Evolutionary conservation across 768 basidiomycete genomes (phyloP).

Genomic region (Sutorius australiensis): DNA sequence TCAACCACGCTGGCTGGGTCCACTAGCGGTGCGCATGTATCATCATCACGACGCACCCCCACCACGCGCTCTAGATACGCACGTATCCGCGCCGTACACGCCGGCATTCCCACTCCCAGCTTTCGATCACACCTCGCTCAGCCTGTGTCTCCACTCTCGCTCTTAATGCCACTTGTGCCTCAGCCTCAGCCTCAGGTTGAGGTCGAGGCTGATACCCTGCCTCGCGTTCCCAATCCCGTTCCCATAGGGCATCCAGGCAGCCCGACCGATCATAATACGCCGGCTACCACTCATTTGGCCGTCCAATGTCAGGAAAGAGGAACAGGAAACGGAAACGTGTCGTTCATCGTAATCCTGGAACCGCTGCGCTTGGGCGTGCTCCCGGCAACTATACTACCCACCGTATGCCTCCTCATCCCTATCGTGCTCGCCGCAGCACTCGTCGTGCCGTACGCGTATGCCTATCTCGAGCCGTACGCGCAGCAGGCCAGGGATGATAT

Average conservation of each 20-base stretch:
- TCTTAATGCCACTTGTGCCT: background rate
- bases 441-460: constrained; percentile 15
- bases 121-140: constrained; percentile 1
- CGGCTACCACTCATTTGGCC: background rate
- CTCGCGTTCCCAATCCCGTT: background rate
- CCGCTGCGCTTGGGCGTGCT: constrained; percentile 57
- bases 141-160: background rate
- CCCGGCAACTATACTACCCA: constrained; percentile 48
- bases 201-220: too few species aligned
- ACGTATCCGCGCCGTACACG: constrained; percentile 50
- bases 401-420: constrained; percentile 26
- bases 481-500: constrained; percentile 26
- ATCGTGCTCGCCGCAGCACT: constrained; percentile 25
- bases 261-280: constrained; percentile 4
- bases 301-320: background rate
- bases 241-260: background rate
- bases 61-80: constrained; percentile 49
- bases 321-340: constrained; percentile 25
- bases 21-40: background rate
- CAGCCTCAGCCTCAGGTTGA: background rate
- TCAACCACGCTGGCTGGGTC: background rate
- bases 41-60: constrained; percentile 5
- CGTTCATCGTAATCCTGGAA: constrained; percentile 54
- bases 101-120: constrained; percentile 47
- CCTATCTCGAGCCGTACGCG: constrained; percentile 20